phyloP scores from a whole-genome alignment of 352 stramenopile species.

The Phytophthora aleatoria region DNA sequence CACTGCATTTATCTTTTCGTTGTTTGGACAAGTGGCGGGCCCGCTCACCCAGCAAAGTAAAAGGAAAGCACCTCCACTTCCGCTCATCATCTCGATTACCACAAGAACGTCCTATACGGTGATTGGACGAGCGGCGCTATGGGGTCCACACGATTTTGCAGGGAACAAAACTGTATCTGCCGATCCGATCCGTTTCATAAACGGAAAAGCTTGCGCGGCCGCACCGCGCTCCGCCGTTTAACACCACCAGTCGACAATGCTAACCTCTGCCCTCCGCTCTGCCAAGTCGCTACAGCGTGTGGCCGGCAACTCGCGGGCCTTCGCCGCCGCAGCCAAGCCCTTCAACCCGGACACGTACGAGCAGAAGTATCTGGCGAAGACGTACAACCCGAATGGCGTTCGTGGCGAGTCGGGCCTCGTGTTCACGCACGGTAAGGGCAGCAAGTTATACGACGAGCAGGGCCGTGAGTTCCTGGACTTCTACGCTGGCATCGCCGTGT shows the following conservation, averaged over 20 bases:
- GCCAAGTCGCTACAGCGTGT: slow-evolving; percentile 23
- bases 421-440: slow-evolving; percentile 90
- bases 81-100: slow-evolving; percentile 29
- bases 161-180: not conserved
- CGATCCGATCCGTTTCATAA: slow-evolving; percentile 20
- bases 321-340: slow-evolving; percentile 37
- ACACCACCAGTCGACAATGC: slow-evolving; percentile 18
- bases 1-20: too few relatives aligned
- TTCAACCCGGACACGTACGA: slow-evolving; percentile 73
- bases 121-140: slow-evolving; percentile 28
- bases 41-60: not conserved
- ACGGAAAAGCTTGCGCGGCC: slow-evolving; percentile 12
- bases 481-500: slow-evolving; percentile 93
- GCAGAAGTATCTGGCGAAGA: slow-evolving; percentile 82
- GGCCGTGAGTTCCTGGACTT: slow-evolving; percentile 92
- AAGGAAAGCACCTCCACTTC: not conserved
- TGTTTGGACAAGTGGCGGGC: too few relatives aligned
- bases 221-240: slow-evolving; percentile 3
- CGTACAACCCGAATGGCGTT: slow-evolving; percentile 81
- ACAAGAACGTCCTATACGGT: slow-evolving; percentile 25
- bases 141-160: slow-evolving; percentile 27
- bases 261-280: slow-evolving; percentile 24
- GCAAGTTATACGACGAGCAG: slow-evolving; percentile 91
- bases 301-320: slow-evolving; percentile 18
- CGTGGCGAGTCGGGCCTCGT: slow-evolving; percentile 67